phyloP scores from a whole-genome alignment of 805 yeast genomes.

The Lachancea thermotolerans region DNA sequence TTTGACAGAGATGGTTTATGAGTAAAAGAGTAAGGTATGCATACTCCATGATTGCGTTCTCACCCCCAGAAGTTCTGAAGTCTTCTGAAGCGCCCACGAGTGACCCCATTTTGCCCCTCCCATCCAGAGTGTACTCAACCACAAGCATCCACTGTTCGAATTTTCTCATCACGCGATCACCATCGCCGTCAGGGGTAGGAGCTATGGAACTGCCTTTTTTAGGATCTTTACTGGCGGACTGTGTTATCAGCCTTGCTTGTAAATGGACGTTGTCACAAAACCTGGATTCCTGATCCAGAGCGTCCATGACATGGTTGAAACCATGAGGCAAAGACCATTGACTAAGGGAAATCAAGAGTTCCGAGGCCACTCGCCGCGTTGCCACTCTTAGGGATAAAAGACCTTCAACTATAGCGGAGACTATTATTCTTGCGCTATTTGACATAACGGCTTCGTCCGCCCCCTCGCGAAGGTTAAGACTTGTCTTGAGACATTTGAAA shows the following conservation, averaged over 20 bases:
- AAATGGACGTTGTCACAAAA: conserved; percentile 27
- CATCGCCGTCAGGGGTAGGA: background rate
- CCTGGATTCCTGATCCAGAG: conserved; percentile 33
- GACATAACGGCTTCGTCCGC: conserved; percentile 49
- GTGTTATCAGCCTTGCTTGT: conserved; percentile 15
- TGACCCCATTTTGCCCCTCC: conserved; percentile 86
- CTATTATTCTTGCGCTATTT: conserved; percentile 30
- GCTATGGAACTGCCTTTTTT: background rate
- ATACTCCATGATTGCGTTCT: conserved; percentile 36
- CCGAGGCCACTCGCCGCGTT: conserved; percentile 76
- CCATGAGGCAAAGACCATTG: conserved; percentile 41
- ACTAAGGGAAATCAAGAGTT: conserved; percentile 54
- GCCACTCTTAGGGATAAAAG: conserved; percentile 65
- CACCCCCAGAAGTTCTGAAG: conserved; percentile 40
- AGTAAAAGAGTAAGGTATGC: conserved; percentile 28
- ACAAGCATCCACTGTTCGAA: conserved; percentile 67
- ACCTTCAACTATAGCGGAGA: conserved; percentile 63
- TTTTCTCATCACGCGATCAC: conserved; percentile 34
- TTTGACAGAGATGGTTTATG: conserved; percentile 27
- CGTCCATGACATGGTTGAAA: conserved; percentile 37
- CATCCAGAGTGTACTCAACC: conserved; percentile 64
- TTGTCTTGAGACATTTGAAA: conserved; percentile 69
- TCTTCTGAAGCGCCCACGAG: conserved; percentile 90
- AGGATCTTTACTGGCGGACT: background rate
- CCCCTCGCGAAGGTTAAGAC: conserved; percentile 58